Conservation (phyloP, 805 yeast genomes). For the Kodamaea restingae region DNA sequence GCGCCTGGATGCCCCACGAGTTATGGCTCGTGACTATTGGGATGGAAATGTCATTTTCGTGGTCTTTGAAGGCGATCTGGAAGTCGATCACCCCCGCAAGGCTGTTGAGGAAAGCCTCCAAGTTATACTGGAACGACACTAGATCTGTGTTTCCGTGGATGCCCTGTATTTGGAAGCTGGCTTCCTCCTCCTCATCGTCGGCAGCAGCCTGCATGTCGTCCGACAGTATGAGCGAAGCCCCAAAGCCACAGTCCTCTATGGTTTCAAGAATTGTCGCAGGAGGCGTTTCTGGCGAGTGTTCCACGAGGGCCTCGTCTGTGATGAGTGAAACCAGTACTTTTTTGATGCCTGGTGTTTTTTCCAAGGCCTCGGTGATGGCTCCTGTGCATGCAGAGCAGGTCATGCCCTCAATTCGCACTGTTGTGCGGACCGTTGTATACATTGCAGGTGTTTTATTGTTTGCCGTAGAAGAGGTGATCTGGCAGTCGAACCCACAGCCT, state of each 20-base stretch:
- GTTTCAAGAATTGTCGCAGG: conserved; percentile 16
- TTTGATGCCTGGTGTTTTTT: conserved; percentile 20
- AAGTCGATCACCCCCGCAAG: conserved; percentile 27
- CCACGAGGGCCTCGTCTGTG: conserved; percentile 33
- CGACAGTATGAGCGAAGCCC: conserved; percentile 12
- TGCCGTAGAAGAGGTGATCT: background rate
- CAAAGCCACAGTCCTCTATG: conserved; percentile 33
- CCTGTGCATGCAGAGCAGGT: conserved; percentile 44
- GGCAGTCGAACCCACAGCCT: conserved; percentile 44
- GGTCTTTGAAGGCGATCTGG: conserved; percentile 19
- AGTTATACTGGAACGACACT: conserved; percentile 30
- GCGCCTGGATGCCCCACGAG: conserved; percentile 14
- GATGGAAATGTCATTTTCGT: background rate
- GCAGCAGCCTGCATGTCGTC: background rate
- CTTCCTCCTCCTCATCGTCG: conserved; percentile 24
- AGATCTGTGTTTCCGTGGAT: conserved; percentile 26
- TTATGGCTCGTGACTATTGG: conserved; percentile 14
- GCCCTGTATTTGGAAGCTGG: conserved; percentile 32
- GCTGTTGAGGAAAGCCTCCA: conserved; percentile 36
- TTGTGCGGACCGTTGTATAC: conserved; percentile 2
- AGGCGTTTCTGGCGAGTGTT: conserved; percentile 13
- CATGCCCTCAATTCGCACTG: conserved; percentile 23
- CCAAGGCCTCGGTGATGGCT: conserved; percentile 32
- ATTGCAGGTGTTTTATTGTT: too few relatives aligned
- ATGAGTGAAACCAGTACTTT: conserved; percentile 31